Percentiles rank a stretch among this genome's conserved stretches.
These are phyloP conservation scores for Lepiota subincarnata DNA, from an alignment of 768 basidiomycete species.

Conservation along the genomic window DNA sequence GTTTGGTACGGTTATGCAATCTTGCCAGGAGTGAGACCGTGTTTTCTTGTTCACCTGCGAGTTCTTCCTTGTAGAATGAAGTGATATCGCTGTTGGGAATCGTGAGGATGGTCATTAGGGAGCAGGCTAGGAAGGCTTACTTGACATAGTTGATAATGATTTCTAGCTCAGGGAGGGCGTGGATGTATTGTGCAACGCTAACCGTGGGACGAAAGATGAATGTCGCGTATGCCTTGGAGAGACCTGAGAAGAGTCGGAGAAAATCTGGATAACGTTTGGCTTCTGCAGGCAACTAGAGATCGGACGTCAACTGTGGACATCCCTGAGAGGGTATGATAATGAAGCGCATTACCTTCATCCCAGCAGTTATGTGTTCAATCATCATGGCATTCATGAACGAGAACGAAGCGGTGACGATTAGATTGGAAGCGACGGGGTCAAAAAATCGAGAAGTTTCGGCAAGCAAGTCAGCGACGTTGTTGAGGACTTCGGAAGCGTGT, in stretches of 20 bases:
- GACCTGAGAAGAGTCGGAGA: slow-evolving; percentile 12
- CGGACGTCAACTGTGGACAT: background rate
- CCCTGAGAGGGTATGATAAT: background rate
- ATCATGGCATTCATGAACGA: slow-evolving; percentile 13
- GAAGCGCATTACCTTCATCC: background rate
- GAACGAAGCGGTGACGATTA: slow-evolving; percentile 11
- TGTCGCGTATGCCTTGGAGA: slow-evolving; percentile 12
- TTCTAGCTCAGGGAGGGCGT: slow-evolving; percentile 10
- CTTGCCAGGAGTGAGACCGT: slow-evolving; percentile 29
- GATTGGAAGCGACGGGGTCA: slow-evolving; percentile 8
- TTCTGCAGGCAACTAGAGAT: slow-evolving; percentile 5
- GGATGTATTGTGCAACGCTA: slow-evolving; percentile 11
- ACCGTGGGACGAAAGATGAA: slow-evolving; percentile 13
- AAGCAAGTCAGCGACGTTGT: slow-evolving; percentile 9
- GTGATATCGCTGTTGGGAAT: slow-evolving; percentile 29
- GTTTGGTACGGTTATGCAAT: slow-evolving; percentile 20
- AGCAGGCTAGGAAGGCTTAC: background rate
- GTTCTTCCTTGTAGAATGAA: slow-evolving; percentile 40
- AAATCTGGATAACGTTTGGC: slow-evolving; percentile 11
- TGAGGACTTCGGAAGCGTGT: slow-evolving; percentile 9
- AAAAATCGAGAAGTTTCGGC: slow-evolving; percentile 6
- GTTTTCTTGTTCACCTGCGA: slow-evolving; percentile 29
- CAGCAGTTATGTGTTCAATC: slow-evolving; percentile 7
- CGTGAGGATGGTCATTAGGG: background rate
- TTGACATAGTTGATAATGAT: slow-evolving; percentile 12